phyloP scores from a whole-genome alignment of 2,329 filamentous ascomycete genomes.

The Tolypocladium paradoxum region DNA sequence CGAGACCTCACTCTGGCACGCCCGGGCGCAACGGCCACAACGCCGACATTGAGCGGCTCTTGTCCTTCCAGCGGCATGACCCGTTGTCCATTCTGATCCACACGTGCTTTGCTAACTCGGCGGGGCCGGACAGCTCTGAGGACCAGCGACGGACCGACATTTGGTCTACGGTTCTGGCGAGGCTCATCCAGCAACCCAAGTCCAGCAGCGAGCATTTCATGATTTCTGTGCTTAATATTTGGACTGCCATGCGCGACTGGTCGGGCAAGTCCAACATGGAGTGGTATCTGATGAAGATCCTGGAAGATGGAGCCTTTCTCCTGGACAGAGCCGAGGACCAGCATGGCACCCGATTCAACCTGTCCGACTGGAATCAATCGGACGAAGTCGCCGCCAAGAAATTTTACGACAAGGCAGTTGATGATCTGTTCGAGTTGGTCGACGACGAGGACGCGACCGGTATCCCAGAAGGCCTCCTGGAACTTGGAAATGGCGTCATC shows the following conservation, averaged over 20 bases:
- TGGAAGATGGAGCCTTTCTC: slow-evolving; percentile 86
- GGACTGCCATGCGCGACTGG: slow-evolving; percentile 81
- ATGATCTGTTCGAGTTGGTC: slow-evolving; percentile 73
- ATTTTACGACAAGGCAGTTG: slow-evolving; percentile 76
- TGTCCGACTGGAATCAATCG: slow-evolving; percentile 63
- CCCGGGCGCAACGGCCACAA: slow-evolving; percentile 36
- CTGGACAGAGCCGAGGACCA: slow-evolving; percentile 78
- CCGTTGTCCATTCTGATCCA: slow-evolving; percentile 76
- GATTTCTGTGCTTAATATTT: slow-evolving; percentile 75
- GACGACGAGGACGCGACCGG: slow-evolving; percentile 76
- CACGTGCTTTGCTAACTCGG: slow-evolving; percentile 80
- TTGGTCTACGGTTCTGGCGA: slow-evolving; percentile 82
- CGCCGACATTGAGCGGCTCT: slow-evolving; percentile 65
- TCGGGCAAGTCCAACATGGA: slow-evolving; percentile 82
- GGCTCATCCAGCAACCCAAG: slow-evolving; percentile 67
- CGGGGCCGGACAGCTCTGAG: slow-evolving; percentile 71
- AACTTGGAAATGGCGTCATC: slow-evolving; percentile 75
- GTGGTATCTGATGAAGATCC: slow-evolving; percentile 86
- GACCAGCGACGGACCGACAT: slow-evolving; percentile 69
- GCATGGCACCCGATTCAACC: slow-evolving; percentile 57
- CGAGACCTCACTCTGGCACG: slow-evolving; percentile 33
- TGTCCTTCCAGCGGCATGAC: slow-evolving; percentile 84
- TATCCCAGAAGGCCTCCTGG: slow-evolving; percentile 75
- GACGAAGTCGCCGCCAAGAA: slow-evolving; percentile 75
- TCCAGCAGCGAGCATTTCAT: slow-evolving; percentile 71